Evolutionary conservation across 1,139 yeast species (phyloP).

Genomic region (Lodderomyces orthopsilosis): DNA sequence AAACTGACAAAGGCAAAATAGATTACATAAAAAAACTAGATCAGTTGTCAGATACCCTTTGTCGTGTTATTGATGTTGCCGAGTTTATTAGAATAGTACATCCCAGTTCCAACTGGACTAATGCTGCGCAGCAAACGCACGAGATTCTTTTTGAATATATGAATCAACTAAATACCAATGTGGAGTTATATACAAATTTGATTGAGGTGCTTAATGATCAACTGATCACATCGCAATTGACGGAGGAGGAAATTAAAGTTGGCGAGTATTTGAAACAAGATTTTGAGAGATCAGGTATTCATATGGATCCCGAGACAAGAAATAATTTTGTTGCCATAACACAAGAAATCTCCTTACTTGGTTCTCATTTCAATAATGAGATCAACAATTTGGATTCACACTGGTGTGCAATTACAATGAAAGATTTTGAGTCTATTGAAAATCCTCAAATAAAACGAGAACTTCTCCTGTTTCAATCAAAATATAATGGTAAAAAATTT

Average conservation of each 20-base stretch:
- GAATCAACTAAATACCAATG: conserved; percentile 88
- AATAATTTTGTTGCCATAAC: conserved; percentile 74
- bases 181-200: conserved; percentile 62
- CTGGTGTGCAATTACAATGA: conserved; percentile 35
- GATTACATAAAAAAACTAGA: conserved; percentile 69
- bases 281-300: conserved; percentile 87
- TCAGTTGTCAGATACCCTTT: conserved; percentile 79
- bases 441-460: conserved; percentile 23
- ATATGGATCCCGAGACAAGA: conserved; percentile 68
- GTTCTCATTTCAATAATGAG: conserved; percentile 72
- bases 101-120: conserved; percentile 67
- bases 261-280: conserved; percentile 80
- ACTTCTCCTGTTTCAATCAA: conserved; percentile 27
- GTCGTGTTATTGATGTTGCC: conserved; percentile 91
- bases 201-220: conserved; percentile 51
- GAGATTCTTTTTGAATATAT: conserved; percentile 89
- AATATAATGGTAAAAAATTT: conserved; percentile 14
- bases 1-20: conserved; percentile 40
- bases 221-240: conserved; percentile 35
- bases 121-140: conserved; percentile 86
- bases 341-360: conserved; percentile 76
- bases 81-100: conserved; percentile 90
- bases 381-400: conserved; percentile 43
- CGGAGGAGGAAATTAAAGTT: conserved; percentile 75
- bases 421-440: conserved; percentile 32